Base-by-base conservation (phyloP, 1,284 basidiomycete genomes). In the Athelia sp. region DNA sequence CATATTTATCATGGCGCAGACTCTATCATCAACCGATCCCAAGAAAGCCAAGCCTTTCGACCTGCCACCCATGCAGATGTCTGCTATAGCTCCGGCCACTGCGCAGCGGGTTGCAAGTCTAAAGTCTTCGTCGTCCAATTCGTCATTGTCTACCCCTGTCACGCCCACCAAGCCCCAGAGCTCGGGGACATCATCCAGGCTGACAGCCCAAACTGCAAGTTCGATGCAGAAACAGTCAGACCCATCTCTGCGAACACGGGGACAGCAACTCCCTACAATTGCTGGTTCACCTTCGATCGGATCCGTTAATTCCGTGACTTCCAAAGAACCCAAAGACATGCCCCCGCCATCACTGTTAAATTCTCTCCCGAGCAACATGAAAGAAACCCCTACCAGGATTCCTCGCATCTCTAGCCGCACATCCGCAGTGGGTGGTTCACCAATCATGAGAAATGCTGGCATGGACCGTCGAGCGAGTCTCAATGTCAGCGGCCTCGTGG, bases 331-430 rank as follows among this genome's bases (percentile, higher is more conserved):
- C 18, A 84, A 75, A 57, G 85, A 85, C 36, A 66, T 65, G 3
- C 78, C 78, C 6, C 74, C 79, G 4, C 73, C 74, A 17, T 72
- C 77, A 23, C 62, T 78, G 19, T 58, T 74, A 50, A 83, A 81
- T 56, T 69, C 77, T 6, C 58, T 72, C 3, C 70, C 75, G 21
- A 69, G 72, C n/a, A 63, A 82, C 49, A 64, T 78, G 3, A 90
- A 90, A 65, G 87, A 90, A 63, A 89, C 88, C 0, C 93, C 94
- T 0, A 98, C 94, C 19, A 95, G 94, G 72, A 98, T 97, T 58
- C 94, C 94, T 46, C 87, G 93, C 36, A 93, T 96, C 51, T 86
- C 90, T 18, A 90, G 84, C 61, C 78, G 87, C 44, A 82, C 83
- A 3, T 89, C 88, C 3, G 78, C 83, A 2, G 76, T 73, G 13